Conservation (phyloP, 2,329 filamentous ascomycete species). For the Coniochaeta sp. region DNA sequence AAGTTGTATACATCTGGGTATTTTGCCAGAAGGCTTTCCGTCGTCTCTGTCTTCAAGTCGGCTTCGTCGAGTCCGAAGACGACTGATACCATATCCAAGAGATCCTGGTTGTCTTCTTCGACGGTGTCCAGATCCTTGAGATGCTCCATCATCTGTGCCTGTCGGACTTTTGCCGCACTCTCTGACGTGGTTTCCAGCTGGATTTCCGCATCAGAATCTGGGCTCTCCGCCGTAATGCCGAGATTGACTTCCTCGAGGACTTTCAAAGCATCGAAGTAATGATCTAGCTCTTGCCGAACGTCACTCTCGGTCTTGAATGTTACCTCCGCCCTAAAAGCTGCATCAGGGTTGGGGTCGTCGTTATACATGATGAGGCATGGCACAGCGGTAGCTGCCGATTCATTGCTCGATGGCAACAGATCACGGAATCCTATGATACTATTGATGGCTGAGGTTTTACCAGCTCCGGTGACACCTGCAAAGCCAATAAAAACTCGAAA, state of each 20-base stretch:
- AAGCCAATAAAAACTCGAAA: constrained; percentile 17
- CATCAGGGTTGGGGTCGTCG: constrained; percentile 5
- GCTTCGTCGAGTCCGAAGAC: constrained; percentile 13
- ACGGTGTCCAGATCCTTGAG: background rate
- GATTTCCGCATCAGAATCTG: background rate
- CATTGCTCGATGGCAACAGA: constrained; percentile 21
- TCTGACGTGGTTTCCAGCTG: background rate
- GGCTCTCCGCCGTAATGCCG: background rate
- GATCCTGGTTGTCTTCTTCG: constrained; percentile 4
- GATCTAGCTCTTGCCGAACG: constrained; percentile 8
- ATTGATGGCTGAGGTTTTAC: constrained; percentile 19
- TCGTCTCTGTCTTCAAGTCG: constrained; percentile 4
- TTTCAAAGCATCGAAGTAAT: constrained; percentile 11
- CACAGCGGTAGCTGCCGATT: constrained; percentile 19
- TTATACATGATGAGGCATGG: constrained; percentile 19
- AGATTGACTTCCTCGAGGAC: background rate
- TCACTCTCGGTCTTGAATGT: constrained; percentile 10
- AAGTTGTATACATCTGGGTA: constrained; percentile 3
- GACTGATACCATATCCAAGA: constrained; percentile 14
- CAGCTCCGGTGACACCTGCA: constrained; percentile 16
- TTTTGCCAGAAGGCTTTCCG: constrained; percentile 7
- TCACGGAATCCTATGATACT: constrained; percentile 14
- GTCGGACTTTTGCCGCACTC: constrained; percentile 7
- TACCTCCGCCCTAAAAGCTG: constrained; percentile 14
- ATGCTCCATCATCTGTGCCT: background rate